Conservation (phyloP, 306 rosid genomes). For the Purshia tridentata region DNA sequence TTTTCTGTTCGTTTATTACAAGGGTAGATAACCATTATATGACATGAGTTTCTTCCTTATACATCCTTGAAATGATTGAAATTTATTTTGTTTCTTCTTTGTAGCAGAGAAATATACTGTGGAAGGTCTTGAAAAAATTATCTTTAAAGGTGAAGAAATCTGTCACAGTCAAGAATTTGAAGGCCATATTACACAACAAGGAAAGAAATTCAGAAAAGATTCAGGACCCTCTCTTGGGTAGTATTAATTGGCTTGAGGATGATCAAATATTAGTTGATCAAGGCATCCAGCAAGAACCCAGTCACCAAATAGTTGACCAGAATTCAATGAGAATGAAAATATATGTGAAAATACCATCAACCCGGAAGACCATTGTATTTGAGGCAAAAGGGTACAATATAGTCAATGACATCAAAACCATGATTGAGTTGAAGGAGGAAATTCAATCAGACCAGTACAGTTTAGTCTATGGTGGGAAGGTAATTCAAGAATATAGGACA, state of each 20-base stretch:
- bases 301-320: not conserved
- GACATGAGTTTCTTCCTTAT: not conserved
- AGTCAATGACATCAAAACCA: conserved; percentile 19
- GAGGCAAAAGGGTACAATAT: conserved; percentile 9
- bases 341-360: conserved; percentile 18
- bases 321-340: not conserved
- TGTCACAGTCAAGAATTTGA: not conserved
- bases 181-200: not conserved
- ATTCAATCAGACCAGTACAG: conserved; percentile 6
- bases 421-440: conserved; percentile 14
- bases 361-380: not conserved
- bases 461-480: conserved; percentile 19
- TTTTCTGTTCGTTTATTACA: not conserved
- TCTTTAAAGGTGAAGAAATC: not conserved
- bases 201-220: not conserved
- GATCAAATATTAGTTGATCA: not conserved
- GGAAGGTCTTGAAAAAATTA: conserved; percentile 6
- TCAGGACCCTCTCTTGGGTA: conserved; percentile 7
- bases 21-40: no score
- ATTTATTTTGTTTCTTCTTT: not conserved
- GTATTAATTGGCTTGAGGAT: not conserved
- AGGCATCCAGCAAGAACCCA: not conserved
- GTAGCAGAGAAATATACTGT: conserved; percentile 13
- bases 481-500: conserved; percentile 18
- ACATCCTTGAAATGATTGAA: not conserved